Base-by-base conservation (phyloP, 306 rosid species). In the Cicer yamashitae region DNA sequence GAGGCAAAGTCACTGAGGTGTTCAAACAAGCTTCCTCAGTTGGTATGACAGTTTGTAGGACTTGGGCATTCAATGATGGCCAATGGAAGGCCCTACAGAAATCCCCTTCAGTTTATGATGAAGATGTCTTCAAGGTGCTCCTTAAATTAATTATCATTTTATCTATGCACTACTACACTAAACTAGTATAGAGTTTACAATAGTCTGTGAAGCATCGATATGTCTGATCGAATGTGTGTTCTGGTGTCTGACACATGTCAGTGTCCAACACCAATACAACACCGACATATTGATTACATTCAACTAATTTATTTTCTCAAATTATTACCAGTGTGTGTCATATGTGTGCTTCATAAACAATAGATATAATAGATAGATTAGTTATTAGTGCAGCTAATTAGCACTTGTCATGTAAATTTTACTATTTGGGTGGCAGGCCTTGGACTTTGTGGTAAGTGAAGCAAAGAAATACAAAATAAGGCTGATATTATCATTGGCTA, bases 61-160 rank as follows among this genome's bases (percentile, higher is more conserved):
- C 97, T 25, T 94, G 99, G 97, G 99, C 96, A 45, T 94, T 92
- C 79, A 94, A 94, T 15, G 96, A 94, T 58, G 97, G 93, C 82
- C 99, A 94, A 47, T 94, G 96, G 96, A 67, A 89, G 18, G 97
- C 97, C 77, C 96, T 94, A 53, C 97, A 92, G 76, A 94, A 86
- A 78, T 84, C 96, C 4, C 99, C 93, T 8, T 84, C 91, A 8
- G 91, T 89, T 74, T 94, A 94, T 73, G 99, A 94, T 70, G 97
- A 94, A 83, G 78, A 83, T n/a, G 91, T 94, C 40, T 94, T 94
- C 82, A 84, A 91, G 98, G 98, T 87, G 46, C 15, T 57, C 22
- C 50, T 53, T 66, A 43, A 10, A 5, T 44, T 22, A 8, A 41
- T 51, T 39, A 1, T 11, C 53, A 39, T 14, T 71, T 63, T 59